These are phyloP conservation scores for Phyllosticta paracitricarpa DNA, from an alignment of 2,329 filamentous ascomycete genomes.

Conservation along the genomic window DNA sequence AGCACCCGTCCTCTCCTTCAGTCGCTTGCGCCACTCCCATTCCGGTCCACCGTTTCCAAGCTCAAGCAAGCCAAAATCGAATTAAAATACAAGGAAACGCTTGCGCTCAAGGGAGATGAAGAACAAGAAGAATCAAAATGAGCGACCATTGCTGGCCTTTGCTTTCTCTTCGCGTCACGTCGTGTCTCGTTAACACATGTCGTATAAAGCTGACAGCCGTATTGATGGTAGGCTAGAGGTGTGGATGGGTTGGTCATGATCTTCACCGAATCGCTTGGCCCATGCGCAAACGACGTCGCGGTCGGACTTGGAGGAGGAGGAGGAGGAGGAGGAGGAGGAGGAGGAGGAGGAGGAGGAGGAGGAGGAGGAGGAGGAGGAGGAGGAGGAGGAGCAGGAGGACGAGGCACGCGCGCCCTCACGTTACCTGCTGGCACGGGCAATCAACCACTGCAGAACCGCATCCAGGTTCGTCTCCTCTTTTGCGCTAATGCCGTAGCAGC, in stretches of 20 bases:
- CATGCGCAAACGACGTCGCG: not conserved
- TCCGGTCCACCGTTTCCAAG: not conserved
- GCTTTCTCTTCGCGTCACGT: slow-evolving; percentile 15
- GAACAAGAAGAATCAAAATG: not conserved
- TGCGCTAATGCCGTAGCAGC: slow-evolving; percentile 96
- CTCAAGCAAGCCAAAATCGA: not conserved
- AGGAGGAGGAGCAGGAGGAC: too few species aligned
- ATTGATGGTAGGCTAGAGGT: slow-evolving; percentile 11
- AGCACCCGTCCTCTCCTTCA: not conserved
- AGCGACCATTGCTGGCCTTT: slow-evolving; percentile 28
- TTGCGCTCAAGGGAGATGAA: not conserved
- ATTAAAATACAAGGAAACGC: not conserved
- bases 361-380: too few species aligned
- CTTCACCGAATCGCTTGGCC: not conserved
- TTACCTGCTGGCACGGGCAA: slow-evolving; percentile 71
- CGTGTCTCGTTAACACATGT: slow-evolving; percentile 11
- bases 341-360: too few species aligned
- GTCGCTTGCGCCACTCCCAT: not conserved
- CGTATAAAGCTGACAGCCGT: slow-evolving; percentile 13
- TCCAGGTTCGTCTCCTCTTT: slow-evolving; percentile 99
- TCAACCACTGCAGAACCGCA: slow-evolving; percentile 91
- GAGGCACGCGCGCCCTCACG: not conserved
- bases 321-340: too few species aligned
- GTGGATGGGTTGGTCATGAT: slow-evolving; percentile 8
- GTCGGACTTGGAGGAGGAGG: not conserved